phyloP scores from a whole-genome alignment of 2,329 filamentous ascomycete species.

The Diaporthe helianthi region DNA sequence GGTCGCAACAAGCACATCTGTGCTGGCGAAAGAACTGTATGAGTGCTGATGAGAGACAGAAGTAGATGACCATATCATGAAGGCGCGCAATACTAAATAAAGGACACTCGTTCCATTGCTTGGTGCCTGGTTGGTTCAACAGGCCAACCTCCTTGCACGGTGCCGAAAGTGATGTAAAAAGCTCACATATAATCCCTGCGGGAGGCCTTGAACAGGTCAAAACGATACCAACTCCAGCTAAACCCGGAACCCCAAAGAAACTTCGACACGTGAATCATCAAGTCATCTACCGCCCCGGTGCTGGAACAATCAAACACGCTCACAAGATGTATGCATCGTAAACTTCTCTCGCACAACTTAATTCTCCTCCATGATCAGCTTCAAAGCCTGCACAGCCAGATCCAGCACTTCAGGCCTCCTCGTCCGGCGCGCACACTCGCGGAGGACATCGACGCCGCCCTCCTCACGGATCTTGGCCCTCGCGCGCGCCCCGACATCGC shows the following conservation, averaged over 20 bases:
- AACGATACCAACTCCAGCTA: constrained; percentile 1
- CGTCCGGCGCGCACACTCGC: constrained; percentile 72
- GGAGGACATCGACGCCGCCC: constrained; percentile 72
- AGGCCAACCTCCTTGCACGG: neutral
- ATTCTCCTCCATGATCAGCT: constrained; percentile 62
- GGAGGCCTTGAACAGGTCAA: neutral
- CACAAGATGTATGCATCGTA: constrained; percentile 4
- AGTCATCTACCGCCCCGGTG: neutral
- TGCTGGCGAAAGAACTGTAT: too few species aligned
- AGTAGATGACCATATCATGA: neutral
- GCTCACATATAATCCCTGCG: neutral
- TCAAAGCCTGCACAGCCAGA: constrained; percentile 75
- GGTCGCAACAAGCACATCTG: too few species aligned
- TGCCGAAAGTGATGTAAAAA: neutral
- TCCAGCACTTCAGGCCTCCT: constrained; percentile 74
- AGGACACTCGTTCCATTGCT: neutral
- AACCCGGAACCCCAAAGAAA: neutral
- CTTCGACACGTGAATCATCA: neutral
- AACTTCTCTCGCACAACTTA: neutral
- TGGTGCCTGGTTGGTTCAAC: neutral
- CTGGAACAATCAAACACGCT: neutral
- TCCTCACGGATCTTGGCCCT: constrained; percentile 66
- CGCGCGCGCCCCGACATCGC: constrained; percentile 68
- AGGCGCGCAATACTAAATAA: neutral
- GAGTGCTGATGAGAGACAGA: too few species aligned